Evolutionary conservation across 2,329 filamentous ascomycete species (phyloP), one percentile per base, ranked within the genome.

Genomic region (Talaromyces sp.): DNA sequence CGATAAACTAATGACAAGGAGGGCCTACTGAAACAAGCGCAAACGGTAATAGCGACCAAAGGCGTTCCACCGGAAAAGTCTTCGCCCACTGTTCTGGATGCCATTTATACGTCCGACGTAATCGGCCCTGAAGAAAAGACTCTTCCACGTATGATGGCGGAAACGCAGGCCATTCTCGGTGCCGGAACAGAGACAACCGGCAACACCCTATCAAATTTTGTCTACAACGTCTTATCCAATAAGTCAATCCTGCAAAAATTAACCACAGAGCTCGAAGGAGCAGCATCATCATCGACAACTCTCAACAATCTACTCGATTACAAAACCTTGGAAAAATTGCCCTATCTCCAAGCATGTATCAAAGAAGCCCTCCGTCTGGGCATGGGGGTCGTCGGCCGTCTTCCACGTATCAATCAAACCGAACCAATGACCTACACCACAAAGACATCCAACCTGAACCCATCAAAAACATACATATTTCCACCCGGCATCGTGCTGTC

Each of bases 331-430:
- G 72, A 74, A 50, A 68, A 68, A 55, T 28, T 73, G 12, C 68
- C 71, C 1, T 73, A 72, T 31, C 62, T 74, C 21, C 70, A 72
- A 46, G 71, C 69, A 14, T 64, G 69, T 52, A 69, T 72, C 56
- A 73, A 68, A 46, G 71, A 73, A 61, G 68, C 66, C 12, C 63
- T 74, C n/a, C 69, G 71, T 63, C 65, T 76, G 1, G 63, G 60
- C 18, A 69, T 68, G 62, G 73, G 71, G 3, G 68, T 72, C 7
- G 66, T 65, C 42, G 63, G 61, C 8, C 70, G 72, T 14, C 61
- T 72, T 21, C 63, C 69, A 46, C 67, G 71, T 7, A 65, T 75
- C 50, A 65, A 67, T 37, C 68, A 11, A 23, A 33, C 40, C 23
- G 56, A 57, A 14, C 23, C 60, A 28, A 63, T 65, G 60, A 55